Percentiles rank a stretch among this genome's conserved stretches.
Evolutionary conservation across 352 stramenopile genomes (phyloP).

Genomic region (Phytophthora pisi): DNA sequence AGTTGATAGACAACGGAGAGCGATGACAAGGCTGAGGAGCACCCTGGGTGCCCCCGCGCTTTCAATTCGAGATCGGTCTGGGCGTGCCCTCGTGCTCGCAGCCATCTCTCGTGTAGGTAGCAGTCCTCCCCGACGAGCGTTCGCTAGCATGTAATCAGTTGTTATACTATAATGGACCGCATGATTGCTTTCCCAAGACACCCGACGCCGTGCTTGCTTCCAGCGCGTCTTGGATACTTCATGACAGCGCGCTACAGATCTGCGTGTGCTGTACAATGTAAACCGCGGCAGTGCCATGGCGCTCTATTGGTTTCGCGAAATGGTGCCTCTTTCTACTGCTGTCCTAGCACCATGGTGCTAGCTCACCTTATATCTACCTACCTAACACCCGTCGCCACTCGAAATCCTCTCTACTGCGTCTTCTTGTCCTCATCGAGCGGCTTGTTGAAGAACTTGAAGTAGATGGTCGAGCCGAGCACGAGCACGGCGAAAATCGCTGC

Average conservation of each 20-base stretch:
- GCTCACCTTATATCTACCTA: conserved; percentile 12
- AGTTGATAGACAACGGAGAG: conserved; percentile 18
- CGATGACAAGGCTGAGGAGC: conserved; percentile 22
- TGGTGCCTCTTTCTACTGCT: conserved; percentile 16
- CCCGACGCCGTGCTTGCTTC: background rate
- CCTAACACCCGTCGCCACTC: conserved; percentile 4
- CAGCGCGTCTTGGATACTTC: too few relatives aligned
- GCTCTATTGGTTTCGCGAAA: conserved; percentile 18
- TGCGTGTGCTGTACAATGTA: background rate
- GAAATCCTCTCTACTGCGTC: conserved; percentile 33
- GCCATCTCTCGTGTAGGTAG: conserved; percentile 24
- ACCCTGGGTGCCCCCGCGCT: conserved; percentile 12
- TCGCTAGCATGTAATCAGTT: conserved; percentile 30
- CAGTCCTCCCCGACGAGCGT: conserved; percentile 17
- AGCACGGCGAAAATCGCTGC: conserved; percentile 74
- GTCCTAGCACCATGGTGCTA: conserved; percentile 9
- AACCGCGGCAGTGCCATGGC: conserved; percentile 4
- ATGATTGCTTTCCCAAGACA: conserved; percentile 19
- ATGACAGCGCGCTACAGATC: background rate
- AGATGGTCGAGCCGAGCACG: conserved; percentile 79
- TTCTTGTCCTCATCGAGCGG: conserved; percentile 40
- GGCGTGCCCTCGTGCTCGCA: conserved; percentile 19
- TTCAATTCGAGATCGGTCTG: conserved; percentile 10
- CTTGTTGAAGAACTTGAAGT: conserved; percentile 84
- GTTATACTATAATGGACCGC: conserved; percentile 33